Evolutionary conservation across 1,139 yeast species (phyloP).

Genomic region (Nakaseomyces kungkrabaensis): DNA sequence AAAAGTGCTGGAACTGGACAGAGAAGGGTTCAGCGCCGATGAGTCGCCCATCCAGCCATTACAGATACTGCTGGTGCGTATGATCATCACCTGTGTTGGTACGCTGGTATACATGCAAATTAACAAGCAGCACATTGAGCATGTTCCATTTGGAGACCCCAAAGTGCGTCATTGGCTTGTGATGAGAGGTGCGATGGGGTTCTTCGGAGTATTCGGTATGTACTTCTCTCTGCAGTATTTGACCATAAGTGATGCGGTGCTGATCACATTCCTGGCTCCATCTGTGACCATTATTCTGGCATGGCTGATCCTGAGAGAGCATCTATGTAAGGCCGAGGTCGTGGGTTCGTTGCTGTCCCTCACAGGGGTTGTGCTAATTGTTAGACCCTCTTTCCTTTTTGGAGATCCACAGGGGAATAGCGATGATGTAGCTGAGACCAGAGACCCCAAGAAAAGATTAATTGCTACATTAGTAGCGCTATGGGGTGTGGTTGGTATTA

Average conservation of each 20-base stretch:
- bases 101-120: constrained; percentile 46
- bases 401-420: constrained; percentile 30
- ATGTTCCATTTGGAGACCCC: constrained; percentile 66
- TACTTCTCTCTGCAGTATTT: constrained; percentile 68
- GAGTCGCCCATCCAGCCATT: constrained; percentile 47
- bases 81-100: constrained; percentile 57
- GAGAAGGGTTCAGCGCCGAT: constrained; percentile 10
- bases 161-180: constrained; percentile 45
- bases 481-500: constrained; percentile 62
- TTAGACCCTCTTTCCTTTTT: constrained; percentile 69
- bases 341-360: constrained; percentile 60
- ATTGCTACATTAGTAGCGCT: constrained; percentile 58
- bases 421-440: constrained; percentile 27
- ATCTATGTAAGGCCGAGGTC: constrained; percentile 58
- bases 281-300: constrained; percentile 71
- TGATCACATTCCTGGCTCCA: constrained; percentile 71
- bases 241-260: constrained; percentile 69
- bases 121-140: constrained; percentile 37
- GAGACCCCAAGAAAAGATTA: constrained; percentile 26
- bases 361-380: constrained; percentile 68
- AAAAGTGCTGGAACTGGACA: constrained; percentile 54
- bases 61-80: constrained; percentile 66
- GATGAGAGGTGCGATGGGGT: constrained; percentile 66
- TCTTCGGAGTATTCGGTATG: constrained; percentile 66
- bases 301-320: constrained; percentile 53